A percentile compares a stretch with the other conserved stretches of the same genome.
These are phyloP conservation scores for Lathyrus sativus DNA, from an alignment of 306 rosid species.

Conservation along the genomic window DNA sequence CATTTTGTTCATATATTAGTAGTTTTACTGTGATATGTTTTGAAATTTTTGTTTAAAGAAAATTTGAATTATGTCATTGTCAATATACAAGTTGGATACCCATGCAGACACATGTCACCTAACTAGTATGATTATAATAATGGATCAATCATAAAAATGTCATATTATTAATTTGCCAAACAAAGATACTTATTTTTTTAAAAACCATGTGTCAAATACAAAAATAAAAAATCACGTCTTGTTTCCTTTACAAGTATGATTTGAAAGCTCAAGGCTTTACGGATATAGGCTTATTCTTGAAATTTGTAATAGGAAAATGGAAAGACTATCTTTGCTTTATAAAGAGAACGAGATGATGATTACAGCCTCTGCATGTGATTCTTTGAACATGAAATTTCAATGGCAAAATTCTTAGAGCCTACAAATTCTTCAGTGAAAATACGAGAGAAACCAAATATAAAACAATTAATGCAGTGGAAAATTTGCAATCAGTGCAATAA, in stretches of 20 bases:
- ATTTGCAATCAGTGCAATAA: conserved; percentile 17
- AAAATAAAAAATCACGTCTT: neutral
- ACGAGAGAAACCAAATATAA: conserved; percentile 25
- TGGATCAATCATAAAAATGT: too few relatives aligned
- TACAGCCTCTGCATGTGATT: conserved; percentile 23
- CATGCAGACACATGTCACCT: too few relatives aligned
- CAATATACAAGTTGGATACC: too few relatives aligned
- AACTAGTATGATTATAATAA: too few relatives aligned
- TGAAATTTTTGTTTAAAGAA: too few relatives aligned
- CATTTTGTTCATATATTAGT: too few relatives aligned
- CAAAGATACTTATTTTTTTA: too few relatives aligned
- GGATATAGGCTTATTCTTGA: neutral
- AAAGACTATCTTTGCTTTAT: conserved; percentile 23
- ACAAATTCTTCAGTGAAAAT: conserved; percentile 18
- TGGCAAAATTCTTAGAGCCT: conserved; percentile 36
- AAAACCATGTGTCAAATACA: neutral
- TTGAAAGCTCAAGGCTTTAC: conserved; percentile 28
- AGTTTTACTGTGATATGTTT: too few relatives aligned
- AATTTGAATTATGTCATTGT: too few relatives aligned
- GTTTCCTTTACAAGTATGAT: conserved; percentile 37
- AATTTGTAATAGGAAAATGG: conserved; percentile 15
- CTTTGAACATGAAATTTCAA: conserved; percentile 19
- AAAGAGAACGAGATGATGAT: conserved; percentile 23
- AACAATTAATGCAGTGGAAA: conserved; percentile 15
- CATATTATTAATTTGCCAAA: too few relatives aligned